Conservation (phyloP, 495 filamentous ascomycete genomes). For the Xanthoparmelia taractica region DNA sequence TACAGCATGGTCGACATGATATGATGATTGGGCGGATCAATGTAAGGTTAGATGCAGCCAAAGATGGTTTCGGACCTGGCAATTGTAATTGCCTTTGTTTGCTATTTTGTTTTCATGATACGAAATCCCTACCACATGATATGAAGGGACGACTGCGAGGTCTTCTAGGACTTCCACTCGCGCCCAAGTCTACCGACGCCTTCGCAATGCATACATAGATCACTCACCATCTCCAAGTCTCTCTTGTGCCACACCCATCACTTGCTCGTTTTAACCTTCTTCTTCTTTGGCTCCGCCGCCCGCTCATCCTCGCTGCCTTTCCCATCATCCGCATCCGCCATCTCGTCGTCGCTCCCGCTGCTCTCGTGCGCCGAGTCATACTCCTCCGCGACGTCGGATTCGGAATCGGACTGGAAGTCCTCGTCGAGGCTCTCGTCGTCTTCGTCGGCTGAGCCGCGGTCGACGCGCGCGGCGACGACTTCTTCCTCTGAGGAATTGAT, state of each 20-base stretch:
- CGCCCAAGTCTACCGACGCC: neutral
- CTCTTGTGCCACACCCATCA: neutral
- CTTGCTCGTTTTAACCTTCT: constrained; percentile 54
- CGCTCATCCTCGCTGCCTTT: constrained; percentile 26
- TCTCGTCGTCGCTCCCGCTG: constrained; percentile 61
- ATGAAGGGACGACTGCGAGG: neutral
- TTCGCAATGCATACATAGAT: constrained; percentile 9
- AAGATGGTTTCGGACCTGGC: neutral
- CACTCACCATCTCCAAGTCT: neutral
- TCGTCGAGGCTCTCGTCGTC: constrained; percentile 92
- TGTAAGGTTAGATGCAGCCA: neutral
- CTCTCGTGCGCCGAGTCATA: constrained; percentile 87
- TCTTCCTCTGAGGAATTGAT: constrained; percentile 83
- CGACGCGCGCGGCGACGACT: constrained; percentile 54
- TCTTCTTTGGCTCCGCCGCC: constrained; percentile 54
- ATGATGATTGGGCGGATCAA: neutral
- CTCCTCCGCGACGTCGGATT: constrained; percentile 94
- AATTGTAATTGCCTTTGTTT: neutral
- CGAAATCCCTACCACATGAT: neutral
- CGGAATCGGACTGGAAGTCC: constrained; percentile 85
- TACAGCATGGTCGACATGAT: neutral
- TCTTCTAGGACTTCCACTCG: neutral
- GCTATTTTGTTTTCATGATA: neutral
- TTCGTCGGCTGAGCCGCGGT: constrained; percentile 88
- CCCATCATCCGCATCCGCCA: constrained; percentile 44